Evolutionary conservation across 2,329 filamentous ascomycete genomes (phyloP).

Genomic region (Reticulascus tulasneorum): DNA sequence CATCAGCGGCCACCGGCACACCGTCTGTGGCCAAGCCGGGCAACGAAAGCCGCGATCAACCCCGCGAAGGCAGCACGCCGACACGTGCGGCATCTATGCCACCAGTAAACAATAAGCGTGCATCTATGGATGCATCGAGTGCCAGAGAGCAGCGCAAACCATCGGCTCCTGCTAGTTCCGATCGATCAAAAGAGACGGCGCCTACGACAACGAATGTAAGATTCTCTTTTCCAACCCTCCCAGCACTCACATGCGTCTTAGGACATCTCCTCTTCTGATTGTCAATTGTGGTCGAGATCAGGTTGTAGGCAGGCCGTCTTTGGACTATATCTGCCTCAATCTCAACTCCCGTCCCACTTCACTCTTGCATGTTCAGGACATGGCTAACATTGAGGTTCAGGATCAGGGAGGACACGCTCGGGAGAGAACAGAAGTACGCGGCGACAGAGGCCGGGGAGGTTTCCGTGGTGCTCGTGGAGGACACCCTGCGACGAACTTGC

Average conservation of each 20-base stretch:
- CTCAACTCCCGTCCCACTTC: too few species aligned
- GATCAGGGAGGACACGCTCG: constrained; percentile 19
- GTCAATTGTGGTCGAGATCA: too few species aligned
- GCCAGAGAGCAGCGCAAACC: constrained; percentile 45
- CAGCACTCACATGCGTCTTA: too few species aligned
- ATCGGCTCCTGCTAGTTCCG: constrained; percentile 19
- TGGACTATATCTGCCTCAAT: too few species aligned
- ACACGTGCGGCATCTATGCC: constrained; percentile 31
- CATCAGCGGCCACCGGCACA: constrained; percentile 21
- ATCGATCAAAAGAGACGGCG: constrained; percentile 30
- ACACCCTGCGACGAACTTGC: constrained; percentile 27
- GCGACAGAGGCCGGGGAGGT: constrained; percentile 38
- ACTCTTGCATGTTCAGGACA: constrained; percentile 20
- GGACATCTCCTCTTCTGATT: too few species aligned
- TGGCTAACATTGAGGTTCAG: constrained; percentile 13
- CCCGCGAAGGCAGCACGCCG: constrained; percentile 32
- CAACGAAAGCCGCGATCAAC: constrained; percentile 27
- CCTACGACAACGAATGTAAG: constrained; percentile 6
- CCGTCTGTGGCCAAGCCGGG: constrained; percentile 24
- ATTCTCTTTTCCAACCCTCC: neutral
- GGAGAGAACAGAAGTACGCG: constrained; percentile 30
- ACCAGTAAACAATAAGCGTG: constrained; percentile 37
- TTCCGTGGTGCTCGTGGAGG: constrained; percentile 43
- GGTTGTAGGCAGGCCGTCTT: too few species aligned
- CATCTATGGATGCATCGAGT: constrained; percentile 34